Evolutionary conservation across 2,329 filamentous ascomycete species (phyloP).

Genomic region (Penicillium sp.): DNA sequence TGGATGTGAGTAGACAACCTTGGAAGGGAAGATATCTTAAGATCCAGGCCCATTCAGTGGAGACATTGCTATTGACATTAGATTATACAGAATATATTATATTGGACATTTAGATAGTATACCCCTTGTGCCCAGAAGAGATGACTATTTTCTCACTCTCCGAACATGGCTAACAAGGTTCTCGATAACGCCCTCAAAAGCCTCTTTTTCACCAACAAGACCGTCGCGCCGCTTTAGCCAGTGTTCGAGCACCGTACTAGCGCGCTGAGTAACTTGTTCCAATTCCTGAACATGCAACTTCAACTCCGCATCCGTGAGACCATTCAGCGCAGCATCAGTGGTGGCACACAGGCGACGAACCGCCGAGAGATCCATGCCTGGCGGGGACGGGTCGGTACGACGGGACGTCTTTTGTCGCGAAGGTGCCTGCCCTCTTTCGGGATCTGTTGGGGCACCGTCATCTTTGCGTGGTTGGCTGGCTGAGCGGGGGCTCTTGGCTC

Average conservation of each 20-base stretch:
- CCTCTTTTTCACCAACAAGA: conserved; percentile 85
- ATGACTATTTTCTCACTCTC: conserved; percentile 71
- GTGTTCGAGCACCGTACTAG: conserved; percentile 78
- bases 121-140: neutral
- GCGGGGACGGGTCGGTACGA: conserved; percentile 62
- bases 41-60: conserved; percentile 10
- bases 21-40: neutral
- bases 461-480: conserved; percentile 34
- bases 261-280: conserved; percentile 68
- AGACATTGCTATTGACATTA: conserved; percentile 18
- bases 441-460: conserved; percentile 19
- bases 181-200: conserved; percentile 95
- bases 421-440: conserved; percentile 30
- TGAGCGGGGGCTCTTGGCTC: conserved; percentile 56
- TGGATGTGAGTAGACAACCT: neutral
- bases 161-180: conserved; percentile 90
- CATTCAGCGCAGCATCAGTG: conserved; percentile 78
- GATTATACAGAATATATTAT: conserved; percentile 28
- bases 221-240: conserved; percentile 87
- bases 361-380: conserved; percentile 75
- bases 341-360: conserved; percentile 78
- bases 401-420: conserved; percentile 34
- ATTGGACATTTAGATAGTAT: conserved; percentile 14
- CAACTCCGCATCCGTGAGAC: conserved; percentile 78
- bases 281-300: conserved; percentile 69